phyloP scores from a whole-genome alignment of 768 basidiomycete species.

The Termitomyces bulborhizus region DNA sequence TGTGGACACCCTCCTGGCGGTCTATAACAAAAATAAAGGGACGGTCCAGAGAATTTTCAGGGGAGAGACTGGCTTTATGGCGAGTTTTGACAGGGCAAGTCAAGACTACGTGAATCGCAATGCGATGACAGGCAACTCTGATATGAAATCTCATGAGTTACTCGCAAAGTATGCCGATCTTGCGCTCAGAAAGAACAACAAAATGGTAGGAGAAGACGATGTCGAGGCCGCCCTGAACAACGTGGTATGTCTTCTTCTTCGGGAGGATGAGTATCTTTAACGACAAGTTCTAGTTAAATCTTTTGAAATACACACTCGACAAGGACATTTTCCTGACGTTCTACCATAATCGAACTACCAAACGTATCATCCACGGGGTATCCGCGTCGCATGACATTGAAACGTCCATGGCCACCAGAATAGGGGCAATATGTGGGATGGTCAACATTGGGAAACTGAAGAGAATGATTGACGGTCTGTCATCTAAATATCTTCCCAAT shows the following conservation, averaged over 20 bases:
- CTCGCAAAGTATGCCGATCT: constrained; percentile 90
- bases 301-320: constrained; percentile 98
- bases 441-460: constrained; percentile 93
- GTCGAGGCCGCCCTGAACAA: constrained; percentile 86
- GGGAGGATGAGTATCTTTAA: background rate
- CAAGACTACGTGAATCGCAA: constrained; percentile 94
- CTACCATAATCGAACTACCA: constrained; percentile 91
- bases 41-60: constrained; percentile 85
- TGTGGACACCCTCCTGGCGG: constrained; percentile 86
- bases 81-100: constrained; percentile 91
- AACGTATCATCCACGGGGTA: constrained; percentile 84
- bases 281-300: constrained; percentile 67
- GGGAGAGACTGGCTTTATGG: constrained; percentile 91
- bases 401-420: constrained; percentile 94
- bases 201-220: constrained; percentile 88
- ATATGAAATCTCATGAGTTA: constrained; percentile 86
- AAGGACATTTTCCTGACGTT: constrained; percentile 99
- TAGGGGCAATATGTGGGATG: constrained; percentile 95
- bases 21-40: constrained; percentile 88
- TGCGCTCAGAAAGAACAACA: constrained; percentile 90
- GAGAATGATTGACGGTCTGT: constrained; percentile 90
- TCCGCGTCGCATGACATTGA: constrained; percentile 97
- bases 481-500: background rate
- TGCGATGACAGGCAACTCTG: constrained; percentile 79
- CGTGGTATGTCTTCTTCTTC: constrained; percentile 49